Evolutionary conservation across 108 stramenopile species (phyloP), one percentile per base, ranked within the genome.

Genomic region (Nitzschia sp.): DNA sequence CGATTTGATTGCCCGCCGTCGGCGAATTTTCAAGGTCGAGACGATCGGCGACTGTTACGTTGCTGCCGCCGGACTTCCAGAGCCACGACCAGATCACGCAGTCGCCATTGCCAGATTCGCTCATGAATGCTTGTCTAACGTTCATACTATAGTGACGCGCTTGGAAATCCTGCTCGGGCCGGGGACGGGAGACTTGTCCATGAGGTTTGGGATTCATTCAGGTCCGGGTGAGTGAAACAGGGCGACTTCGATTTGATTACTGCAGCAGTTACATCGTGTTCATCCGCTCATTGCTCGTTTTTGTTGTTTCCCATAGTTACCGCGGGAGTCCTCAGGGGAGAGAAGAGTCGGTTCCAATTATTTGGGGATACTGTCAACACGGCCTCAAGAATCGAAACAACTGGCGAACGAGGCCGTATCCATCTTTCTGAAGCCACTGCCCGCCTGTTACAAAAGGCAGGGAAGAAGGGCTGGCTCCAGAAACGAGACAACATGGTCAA

Each of bases 301-400:
- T n/a, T n/a, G n/a, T n/a, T n/a, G n/a, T n/a, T n/a, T n/a, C n/a
- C n/a, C n/a, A n/a, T 82, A 27, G 77, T 81, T 0, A 83, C 80
- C 11, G 82, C 85, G 2, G 85, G 85, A 19, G 77, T 86, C 0
- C 55, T 86, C 2, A 75, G 85, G 0, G 85, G 85, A 3, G 66
- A 78, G 3, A 76, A 66, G 24, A 28, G 75, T 33, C 68, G 85
- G 27, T 86, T 86, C 46, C 75, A 86, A 11, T 38, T 86, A 21
- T 86, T 86, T 57, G 85, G 85, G 0, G 85, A 86, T 25, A 79
- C 85, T 17, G 74, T 86, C 58, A 86, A 86, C 33, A 82, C 79
- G 6, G 76, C 81, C 33, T 65, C 82, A 8, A 36, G 87, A 34
- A 83, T 88, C 38, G 84, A 88, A 64, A 65, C 64, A 21, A 79